Conservation (phyloP, 305 asterid species). For the Solanum hybrid region DNA sequence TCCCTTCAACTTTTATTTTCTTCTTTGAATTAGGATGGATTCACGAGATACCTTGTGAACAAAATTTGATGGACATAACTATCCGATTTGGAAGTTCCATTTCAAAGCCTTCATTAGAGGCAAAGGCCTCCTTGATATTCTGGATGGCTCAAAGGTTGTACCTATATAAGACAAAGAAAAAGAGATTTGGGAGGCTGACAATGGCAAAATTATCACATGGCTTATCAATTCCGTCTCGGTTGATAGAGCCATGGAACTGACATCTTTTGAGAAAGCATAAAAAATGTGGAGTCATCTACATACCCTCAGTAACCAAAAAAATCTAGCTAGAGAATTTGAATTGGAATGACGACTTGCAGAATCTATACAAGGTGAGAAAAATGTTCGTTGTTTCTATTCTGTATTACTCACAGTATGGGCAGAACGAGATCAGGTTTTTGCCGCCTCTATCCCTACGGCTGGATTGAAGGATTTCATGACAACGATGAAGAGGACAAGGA, state of each 20-base stretch:
- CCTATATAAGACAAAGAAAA: no score
- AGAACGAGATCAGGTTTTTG: not conserved
- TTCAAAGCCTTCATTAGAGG: not conserved
- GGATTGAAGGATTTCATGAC: not conserved
- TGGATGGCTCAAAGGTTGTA: no score
- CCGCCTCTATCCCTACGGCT: not conserved
- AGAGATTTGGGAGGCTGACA: no score
- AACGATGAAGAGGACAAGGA: not conserved
- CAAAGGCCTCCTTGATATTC: no score
- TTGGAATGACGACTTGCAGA: not conserved
- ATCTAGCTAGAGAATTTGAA: not conserved
- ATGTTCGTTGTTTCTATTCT: not conserved
- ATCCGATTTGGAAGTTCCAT: not conserved
- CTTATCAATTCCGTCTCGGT: no score
- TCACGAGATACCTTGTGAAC: not conserved
- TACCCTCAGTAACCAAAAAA: not conserved
- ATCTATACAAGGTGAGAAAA: not conserved
- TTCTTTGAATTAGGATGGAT: not conserved
- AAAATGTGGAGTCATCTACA: not conserved
- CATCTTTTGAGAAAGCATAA: no score
- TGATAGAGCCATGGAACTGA: no score
- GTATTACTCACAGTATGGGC: not conserved
- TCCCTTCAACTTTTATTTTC: not conserved
- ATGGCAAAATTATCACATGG: no score
- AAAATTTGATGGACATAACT: not conserved